These are phyloP conservation scores for Plasmodium fragile DNA, from an alignment of 169 alveolate species.

Conservation along the genomic window DNA sequence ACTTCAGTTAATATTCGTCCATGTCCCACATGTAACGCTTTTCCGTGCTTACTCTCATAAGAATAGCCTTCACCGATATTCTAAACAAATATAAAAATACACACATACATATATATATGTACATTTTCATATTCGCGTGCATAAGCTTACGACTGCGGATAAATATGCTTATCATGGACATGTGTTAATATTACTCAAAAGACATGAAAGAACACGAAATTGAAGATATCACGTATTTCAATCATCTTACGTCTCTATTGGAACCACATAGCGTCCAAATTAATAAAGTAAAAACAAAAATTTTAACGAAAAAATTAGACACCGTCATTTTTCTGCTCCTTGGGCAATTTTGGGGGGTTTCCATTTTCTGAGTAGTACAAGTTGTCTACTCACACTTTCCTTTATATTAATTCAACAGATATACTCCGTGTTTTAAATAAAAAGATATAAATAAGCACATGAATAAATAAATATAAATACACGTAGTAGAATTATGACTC, in stretches of 20 bases:
- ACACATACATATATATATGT: not conserved
- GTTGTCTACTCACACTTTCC: not conserved
- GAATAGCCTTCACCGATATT: not conserved
- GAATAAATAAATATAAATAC: not conserved
- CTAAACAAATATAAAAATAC: not conserved
- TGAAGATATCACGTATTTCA: not conserved
- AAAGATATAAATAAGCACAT: not conserved
- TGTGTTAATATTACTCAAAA: not conserved
- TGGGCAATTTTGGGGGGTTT: not conserved
- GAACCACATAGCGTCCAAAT: not conserved
- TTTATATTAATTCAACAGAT: not conserved
- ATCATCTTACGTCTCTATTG: not conserved
- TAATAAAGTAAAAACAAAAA: not conserved
- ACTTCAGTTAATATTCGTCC: constrained; percentile 2
- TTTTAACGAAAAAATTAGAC: not conserved
- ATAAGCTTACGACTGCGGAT: not conserved
- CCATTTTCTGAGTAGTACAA: not conserved
- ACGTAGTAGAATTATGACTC: not conserved
- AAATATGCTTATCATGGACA: not conserved
- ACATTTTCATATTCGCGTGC: not conserved
- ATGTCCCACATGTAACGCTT: not conserved
- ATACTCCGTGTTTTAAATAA: not conserved
- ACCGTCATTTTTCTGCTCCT: not conserved
- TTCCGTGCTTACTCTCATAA: not conserved
- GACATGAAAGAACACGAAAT: not conserved